Evolutionary conservation across 352 stramenopile species (phyloP).

Genomic region (Bremia lactucae): DNA sequence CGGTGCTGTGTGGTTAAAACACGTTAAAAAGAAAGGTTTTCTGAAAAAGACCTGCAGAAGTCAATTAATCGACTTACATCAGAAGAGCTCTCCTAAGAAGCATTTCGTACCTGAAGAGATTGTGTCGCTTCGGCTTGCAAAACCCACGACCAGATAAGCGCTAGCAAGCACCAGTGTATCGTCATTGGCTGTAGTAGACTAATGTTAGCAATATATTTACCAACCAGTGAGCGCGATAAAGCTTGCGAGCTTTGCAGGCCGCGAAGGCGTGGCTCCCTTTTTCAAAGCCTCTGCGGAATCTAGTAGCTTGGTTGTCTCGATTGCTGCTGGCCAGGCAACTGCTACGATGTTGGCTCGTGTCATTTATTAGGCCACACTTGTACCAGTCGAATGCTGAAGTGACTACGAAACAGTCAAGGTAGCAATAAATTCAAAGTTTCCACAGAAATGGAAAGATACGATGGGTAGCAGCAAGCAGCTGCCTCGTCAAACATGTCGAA

Average conservation of each 20-base stretch:
- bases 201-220: too few relatives aligned
- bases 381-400: slow-evolving; percentile 5
- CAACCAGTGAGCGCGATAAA: slow-evolving; percentile 17
- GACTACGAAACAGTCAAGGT: too few relatives aligned
- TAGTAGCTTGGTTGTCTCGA: slow-evolving; percentile 16
- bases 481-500: slow-evolving; percentile 9
- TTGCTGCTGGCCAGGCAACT: slow-evolving; percentile 6
- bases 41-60: too few relatives aligned
- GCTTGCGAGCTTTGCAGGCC: slow-evolving; percentile 13
- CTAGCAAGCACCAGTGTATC: too few relatives aligned
- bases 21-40: slow-evolving; percentile 53
- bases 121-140: slow-evolving; percentile 23
- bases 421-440: too few relatives aligned
- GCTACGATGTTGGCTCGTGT: slow-evolving; percentile 12
- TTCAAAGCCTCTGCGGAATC: slow-evolving; percentile 7
- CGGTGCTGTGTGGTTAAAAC: slow-evolving; percentile 38
- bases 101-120: slow-evolving; percentile 17
- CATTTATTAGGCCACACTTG: slow-evolving; percentile 8
- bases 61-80: too few relatives aligned
- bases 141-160: slow-evolving; percentile 24
- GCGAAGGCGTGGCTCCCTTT: slow-evolving; percentile 8
- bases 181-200: too few relatives aligned
- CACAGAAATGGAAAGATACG: too few relatives aligned
- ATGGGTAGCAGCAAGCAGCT: not conserved
- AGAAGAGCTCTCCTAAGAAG: too few relatives aligned